Evolutionary conservation across 1,139 yeast species (phyloP).

Genomic region (Geotrichum restrictum): DNA sequence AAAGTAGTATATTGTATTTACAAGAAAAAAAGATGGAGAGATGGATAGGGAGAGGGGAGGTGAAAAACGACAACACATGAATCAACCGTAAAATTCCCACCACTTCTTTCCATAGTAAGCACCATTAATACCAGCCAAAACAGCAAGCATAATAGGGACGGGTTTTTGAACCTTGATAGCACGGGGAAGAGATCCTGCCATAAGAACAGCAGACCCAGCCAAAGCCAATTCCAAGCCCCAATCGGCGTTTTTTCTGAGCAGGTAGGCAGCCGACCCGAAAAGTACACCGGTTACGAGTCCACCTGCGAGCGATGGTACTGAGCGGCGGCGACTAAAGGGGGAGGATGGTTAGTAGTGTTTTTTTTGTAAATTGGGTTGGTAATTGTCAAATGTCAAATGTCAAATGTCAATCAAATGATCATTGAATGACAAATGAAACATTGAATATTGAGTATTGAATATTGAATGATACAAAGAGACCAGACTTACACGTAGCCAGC

Average conservation of each 20-base stretch:
- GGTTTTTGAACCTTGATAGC: conserved; percentile 65
- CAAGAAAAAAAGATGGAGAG: not conserved
- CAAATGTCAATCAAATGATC: not conserved
- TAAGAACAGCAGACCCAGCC: conserved; percentile 60
- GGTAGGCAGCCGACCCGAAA: conserved; percentile 75
- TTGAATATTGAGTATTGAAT: not conserved
- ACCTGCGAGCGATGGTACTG: conserved; percentile 75
- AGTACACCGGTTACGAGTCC: conserved; percentile 67
- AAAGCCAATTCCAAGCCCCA: conserved; percentile 80
- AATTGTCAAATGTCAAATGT: too few species aligned
- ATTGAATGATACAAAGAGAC: too few species aligned
- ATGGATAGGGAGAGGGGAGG: too few species aligned
- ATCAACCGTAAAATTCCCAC: conserved; percentile 54
- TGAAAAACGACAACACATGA: not conserved
- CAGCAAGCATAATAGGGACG: conserved; percentile 63
- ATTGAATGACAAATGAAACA: not conserved
- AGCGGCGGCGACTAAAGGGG: conserved; percentile 56
- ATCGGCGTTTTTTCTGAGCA: conserved; percentile 66
- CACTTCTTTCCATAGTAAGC: conserved; percentile 70
- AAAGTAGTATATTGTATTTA: too few species aligned
- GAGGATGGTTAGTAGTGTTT: too few species aligned
- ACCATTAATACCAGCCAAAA: conserved; percentile 62
- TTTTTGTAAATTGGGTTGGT: too few species aligned
- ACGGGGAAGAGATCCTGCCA: conserved; percentile 68
- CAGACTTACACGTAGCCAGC: conserved; percentile 58